These are phyloP conservation scores for Carex pumila DNA, from an alignment of 176 grass and related monocot genomes.

Conservation along the genomic window DNA sequence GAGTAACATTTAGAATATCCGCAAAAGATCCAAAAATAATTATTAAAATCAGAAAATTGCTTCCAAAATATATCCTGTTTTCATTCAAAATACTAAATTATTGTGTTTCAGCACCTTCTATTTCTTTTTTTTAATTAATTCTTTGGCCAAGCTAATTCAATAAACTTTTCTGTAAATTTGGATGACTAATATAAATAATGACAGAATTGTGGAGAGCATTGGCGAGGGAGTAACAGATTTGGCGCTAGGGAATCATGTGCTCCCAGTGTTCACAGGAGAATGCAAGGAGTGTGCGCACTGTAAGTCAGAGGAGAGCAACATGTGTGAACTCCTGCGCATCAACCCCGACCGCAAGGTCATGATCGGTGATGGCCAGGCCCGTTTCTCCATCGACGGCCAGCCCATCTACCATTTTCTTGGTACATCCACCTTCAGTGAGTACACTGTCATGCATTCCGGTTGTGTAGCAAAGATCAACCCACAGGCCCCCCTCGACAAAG, in stretches of 20 bases:
- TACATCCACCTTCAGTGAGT: constrained; percentile 89
- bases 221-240: constrained; percentile 60
- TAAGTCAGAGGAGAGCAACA: constrained; percentile 72
- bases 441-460: constrained; percentile 64
- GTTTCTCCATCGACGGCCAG: constrained; percentile 68
- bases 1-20: background rate
- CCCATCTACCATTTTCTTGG: constrained; percentile 80
- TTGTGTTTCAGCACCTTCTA: background rate
- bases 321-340: constrained; percentile 81
- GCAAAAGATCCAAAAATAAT: background rate
- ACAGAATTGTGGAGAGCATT: constrained; percentile 73
- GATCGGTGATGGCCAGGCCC: constrained; percentile 49
- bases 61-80: background rate
- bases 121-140: no score
- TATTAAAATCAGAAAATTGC: background rate
- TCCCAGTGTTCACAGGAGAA: constrained; percentile 87
- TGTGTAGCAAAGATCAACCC: constrained; percentile 87
- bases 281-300: constrained; percentile 79
- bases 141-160: background rate
- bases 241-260: constrained; percentile 76
- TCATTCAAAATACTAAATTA: background rate
- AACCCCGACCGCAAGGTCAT: constrained; percentile 75
- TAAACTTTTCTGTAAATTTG: no score
- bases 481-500: constrained; percentile 72
- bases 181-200: no score